Conservation (phyloP, 2,329 filamentous ascomycete species). For the Cercospora berteroae region DNA sequence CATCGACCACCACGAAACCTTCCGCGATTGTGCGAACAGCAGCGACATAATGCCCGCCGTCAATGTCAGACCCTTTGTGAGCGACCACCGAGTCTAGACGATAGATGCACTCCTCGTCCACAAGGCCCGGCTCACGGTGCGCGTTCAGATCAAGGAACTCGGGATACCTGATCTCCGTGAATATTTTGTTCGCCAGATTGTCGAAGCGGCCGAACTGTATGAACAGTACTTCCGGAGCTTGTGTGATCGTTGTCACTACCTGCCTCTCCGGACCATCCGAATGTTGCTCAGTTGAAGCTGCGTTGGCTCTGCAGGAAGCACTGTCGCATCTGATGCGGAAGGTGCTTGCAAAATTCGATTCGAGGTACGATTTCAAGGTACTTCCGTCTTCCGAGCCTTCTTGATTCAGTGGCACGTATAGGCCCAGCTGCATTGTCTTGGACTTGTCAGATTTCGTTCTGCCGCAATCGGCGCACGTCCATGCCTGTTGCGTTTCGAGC, state of each 20-base stretch:
- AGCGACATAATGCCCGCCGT: conserved; percentile 13
- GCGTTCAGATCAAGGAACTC: conserved; percentile 5
- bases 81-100: conserved; percentile 17
- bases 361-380: background rate
- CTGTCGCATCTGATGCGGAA: background rate
- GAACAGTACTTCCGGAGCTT: background rate
- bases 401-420: background rate
- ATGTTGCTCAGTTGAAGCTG: background rate
- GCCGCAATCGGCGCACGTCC: conserved; percentile 12
- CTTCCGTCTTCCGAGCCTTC: background rate
- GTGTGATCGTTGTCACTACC: background rate
- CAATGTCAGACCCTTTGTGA: background rate
- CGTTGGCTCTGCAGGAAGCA: background rate
- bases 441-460: background rate
- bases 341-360: background rate
- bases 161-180: background rate
- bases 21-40: too few relatives aligned
- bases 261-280: background rate
- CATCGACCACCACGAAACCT: conserved; percentile 8
- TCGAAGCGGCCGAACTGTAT: background rate
- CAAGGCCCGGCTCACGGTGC: background rate
- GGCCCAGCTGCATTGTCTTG: background rate
- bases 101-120: conserved; percentile 12
- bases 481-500: background rate
- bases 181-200: background rate